Conservation (phyloP, 306 rosid genomes). For the Argentina anserina region DNA sequence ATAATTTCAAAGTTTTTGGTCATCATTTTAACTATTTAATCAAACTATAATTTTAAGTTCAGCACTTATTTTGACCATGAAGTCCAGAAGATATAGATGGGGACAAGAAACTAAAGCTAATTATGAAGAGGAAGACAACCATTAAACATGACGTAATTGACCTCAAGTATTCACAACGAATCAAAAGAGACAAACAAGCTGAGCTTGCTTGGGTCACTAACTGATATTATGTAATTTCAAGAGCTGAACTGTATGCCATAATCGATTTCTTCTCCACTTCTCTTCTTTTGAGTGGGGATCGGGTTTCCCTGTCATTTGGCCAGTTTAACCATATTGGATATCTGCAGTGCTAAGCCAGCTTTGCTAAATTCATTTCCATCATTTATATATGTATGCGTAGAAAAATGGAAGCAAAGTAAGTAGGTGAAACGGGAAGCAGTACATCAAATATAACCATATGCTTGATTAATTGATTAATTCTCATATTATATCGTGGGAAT, state of each 20-base stretch:
- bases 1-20: too few relatives aligned
- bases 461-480: neutral
- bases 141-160: constrained; percentile 43
- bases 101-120: constrained; percentile 1
- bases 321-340: constrained; percentile 14
- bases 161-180: constrained; percentile 32
- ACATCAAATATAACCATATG: neutral
- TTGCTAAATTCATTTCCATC: neutral
- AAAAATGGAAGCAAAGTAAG: neutral
- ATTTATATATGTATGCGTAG: neutral
- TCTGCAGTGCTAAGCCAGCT: neutral
- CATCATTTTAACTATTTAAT: too few relatives aligned
- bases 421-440: neutral
- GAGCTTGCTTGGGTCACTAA: constrained; percentile 7
- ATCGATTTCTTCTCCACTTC: neutral
- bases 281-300: neutral
- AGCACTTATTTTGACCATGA: too few relatives aligned
- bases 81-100: neutral
- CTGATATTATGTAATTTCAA: constrained; percentile 1
- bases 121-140: constrained; percentile 38
- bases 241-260: neutral
- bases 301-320: neutral
- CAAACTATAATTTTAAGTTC: too few relatives aligned
- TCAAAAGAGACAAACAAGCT: constrained; percentile 16
- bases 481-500: neutral